These are phyloP conservation scores for Pestalotiopsis sp. DNA, from an alignment of 2,329 filamentous ascomycete species.

Conservation along the genomic window DNA sequence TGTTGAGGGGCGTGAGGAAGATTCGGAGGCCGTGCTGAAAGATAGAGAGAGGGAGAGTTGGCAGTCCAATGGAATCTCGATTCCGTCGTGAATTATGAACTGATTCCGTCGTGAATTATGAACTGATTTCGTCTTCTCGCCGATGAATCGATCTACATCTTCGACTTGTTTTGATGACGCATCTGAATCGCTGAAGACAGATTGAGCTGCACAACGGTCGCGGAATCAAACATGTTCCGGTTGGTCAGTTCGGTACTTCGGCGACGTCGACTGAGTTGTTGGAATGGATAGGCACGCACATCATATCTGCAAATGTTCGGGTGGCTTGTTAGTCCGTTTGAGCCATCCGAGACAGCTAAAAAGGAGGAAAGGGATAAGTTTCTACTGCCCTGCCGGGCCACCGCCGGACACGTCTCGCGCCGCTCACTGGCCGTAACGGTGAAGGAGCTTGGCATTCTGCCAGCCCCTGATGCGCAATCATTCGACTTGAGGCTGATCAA, in stretches of 20 bases:
- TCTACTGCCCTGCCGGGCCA: background rate
- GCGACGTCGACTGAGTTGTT: background rate
- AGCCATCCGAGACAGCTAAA: background rate
- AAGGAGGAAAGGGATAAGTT: background rate
- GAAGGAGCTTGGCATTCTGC: background rate
- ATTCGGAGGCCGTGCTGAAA: too few relatives aligned
- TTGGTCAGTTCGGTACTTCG: background rate
- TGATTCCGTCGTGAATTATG: background rate
- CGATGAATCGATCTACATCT: background rate
- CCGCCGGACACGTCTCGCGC: background rate
- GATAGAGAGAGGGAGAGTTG: too few relatives aligned
- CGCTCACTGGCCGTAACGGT: background rate
- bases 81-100: background rate
- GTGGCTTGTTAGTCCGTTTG: background rate
- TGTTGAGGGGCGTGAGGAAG: background rate
- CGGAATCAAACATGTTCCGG: background rate
- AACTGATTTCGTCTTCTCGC: background rate
- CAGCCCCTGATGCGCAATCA: background rate
- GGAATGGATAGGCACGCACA: slow-evolving; percentile 1
- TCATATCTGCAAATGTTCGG: background rate
- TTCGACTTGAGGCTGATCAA: background rate
- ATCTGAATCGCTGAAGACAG: background rate
- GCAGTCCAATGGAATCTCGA: background rate
- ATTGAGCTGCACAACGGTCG: background rate
- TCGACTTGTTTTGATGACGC: background rate